Percentiles rank a stretch among this genome's conserved stretches.
Evolutionary conservation across 2,329 filamentous ascomycete genomes (phyloP).

Genomic region (Calonectria pseudoturangicola): DNA sequence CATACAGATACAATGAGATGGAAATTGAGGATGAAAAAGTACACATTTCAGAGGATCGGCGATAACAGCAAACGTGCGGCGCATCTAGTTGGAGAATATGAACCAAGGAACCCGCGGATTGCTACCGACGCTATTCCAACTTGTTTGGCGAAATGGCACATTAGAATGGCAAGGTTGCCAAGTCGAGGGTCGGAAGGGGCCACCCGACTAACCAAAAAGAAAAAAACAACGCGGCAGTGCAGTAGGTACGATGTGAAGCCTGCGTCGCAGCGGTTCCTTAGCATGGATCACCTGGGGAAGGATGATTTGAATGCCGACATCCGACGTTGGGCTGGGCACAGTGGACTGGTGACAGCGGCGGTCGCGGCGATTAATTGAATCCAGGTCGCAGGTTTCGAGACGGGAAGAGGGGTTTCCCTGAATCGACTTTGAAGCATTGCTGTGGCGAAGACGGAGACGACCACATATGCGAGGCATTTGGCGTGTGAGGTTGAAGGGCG

Average conservation of each 20-base stretch:
- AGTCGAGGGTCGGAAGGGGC: conserved; percentile 1
- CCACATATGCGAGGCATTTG: conserved; percentile 15
- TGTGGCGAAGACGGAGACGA: conserved; percentile 14
- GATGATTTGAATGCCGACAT: conserved; percentile 28
- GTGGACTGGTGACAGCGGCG: conserved; percentile 13
- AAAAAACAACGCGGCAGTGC: neutral
- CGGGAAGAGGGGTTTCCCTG: conserved; percentile 4
- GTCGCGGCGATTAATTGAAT: conserved; percentile 1
- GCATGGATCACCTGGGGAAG: conserved; percentile 15
- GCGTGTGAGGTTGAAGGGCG: conserved; percentile 32
- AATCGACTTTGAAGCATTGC: conserved; percentile 26
- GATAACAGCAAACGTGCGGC: conserved; percentile 4
- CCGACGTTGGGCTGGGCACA: conserved; percentile 3
- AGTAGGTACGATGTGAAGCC: conserved; percentile 4
- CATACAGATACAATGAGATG: neutral
- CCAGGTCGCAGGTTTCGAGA: conserved; percentile 9
- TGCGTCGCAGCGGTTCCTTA: conserved; percentile 7
- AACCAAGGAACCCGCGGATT: conserved; percentile 5
- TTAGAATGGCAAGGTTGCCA: neutral
- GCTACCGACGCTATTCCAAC: conserved; percentile 16
- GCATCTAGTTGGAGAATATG: neutral
- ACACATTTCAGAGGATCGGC: conserved; percentile 3
- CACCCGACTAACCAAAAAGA: conserved; percentile 23
- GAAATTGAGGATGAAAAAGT: neutral
- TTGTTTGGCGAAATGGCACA: neutral